Conservation (phyloP, 345 rosid species). For the Populus davidiana region DNA sequence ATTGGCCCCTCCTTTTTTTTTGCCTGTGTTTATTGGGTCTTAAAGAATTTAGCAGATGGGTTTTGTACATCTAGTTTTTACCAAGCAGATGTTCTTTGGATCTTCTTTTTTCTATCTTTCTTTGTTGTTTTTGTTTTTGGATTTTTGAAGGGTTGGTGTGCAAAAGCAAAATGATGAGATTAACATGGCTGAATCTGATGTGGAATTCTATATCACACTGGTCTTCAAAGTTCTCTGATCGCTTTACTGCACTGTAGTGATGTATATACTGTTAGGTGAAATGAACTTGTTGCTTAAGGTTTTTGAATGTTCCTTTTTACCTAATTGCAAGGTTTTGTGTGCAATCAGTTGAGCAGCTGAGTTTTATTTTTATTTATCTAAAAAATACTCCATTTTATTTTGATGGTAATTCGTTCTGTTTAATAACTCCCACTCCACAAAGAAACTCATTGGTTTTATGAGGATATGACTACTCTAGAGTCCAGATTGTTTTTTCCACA, state of each 20-base stretch:
- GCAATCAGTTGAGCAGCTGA: no score
- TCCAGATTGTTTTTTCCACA: neutral
- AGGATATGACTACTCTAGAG: no score
- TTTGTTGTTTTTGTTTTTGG: neutral
- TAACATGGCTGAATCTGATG: neutral
- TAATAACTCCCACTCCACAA: neutral
- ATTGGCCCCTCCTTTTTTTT: neutral
- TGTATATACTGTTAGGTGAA: neutral
- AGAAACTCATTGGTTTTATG: neutral
- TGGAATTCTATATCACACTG: neutral
- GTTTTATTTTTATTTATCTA: no score
- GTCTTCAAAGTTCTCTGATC: conserved; percentile 1
- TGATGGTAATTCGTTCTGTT: no score
- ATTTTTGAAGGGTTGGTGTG: no score
- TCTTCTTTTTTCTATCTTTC: no score
- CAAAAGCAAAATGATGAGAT: neutral
- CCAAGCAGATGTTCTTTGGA: no score
- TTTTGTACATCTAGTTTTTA: no score
- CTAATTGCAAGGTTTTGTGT: no score
- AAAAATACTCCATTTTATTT: no score
- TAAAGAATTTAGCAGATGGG: neutral
- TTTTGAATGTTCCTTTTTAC: no score
- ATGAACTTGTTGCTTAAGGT: no score
- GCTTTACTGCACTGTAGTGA: neutral
- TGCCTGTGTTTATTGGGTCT: neutral